A percentile compares a stretch with the other conserved stretches of the same genome.
These are phyloP conservation scores for Martensiomyces pterosporus DNA, from an alignment of 192 early-diverging fungal genomes.

Conservation along the genomic window DNA sequence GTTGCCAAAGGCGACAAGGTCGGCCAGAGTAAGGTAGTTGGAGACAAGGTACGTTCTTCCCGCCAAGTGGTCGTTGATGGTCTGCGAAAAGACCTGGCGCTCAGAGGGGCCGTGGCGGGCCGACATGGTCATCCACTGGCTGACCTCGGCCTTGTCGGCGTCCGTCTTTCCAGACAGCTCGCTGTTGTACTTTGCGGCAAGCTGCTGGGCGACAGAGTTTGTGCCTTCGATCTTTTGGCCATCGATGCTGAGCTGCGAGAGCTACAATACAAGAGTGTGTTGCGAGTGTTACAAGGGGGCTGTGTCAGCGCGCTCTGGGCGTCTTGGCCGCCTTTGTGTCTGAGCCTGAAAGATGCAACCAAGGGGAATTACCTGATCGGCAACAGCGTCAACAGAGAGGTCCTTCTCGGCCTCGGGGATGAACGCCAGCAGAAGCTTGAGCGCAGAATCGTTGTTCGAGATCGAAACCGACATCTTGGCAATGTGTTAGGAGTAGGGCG, in stretches of 20 bases:
- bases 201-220: conserved; percentile 36
- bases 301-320: too few species aligned
- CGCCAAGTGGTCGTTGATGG: conserved; percentile 62
- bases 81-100: conserved; percentile 45
- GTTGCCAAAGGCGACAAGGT: conserved; percentile 65
- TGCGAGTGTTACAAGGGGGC: too few species aligned
- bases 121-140: conserved; percentile 53
- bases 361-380: conserved; percentile 35
- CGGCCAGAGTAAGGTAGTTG: conserved; percentile 61
- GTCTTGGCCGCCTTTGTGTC: not conserved
- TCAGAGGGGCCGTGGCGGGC: conserved; percentile 38
- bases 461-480: conserved; percentile 37
- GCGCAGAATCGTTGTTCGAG: conserved; percentile 34
- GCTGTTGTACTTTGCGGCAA: conserved; percentile 41
- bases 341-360: too few species aligned
- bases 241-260: conserved; percentile 34
- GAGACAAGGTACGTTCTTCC: conserved; percentile 62
- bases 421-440: conserved; percentile 38
- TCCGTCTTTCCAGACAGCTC: conserved; percentile 33
- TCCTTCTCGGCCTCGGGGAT: conserved; percentile 31
- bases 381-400: conserved; percentile 24
- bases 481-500: too few species aligned
- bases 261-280: conserved; percentile 4
- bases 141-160: conserved; percentile 40
- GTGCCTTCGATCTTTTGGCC: conserved; percentile 40